Percentiles rank a stretch among this genome's conserved stretches.
phyloP scores from a whole-genome alignment of 2,329 filamentous ascomycete species.

The Hymenoscyphus fructigenus region DNA sequence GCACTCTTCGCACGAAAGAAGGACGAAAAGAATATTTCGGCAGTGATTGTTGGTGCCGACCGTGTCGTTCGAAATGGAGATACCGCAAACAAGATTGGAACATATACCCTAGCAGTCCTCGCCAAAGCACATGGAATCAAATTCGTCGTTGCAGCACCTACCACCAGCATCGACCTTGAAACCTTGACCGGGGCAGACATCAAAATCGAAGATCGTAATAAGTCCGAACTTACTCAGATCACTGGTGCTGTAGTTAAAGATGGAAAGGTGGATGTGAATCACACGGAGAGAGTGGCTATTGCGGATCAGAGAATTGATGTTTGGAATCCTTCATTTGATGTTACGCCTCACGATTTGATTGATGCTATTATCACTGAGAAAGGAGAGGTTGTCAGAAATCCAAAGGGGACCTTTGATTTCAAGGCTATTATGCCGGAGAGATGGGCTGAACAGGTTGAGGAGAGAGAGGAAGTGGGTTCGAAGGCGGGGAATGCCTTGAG shows the following conservation, averaged over 20 bases:
- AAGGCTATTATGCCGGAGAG: constrained; percentile 55
- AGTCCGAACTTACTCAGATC: constrained; percentile 80
- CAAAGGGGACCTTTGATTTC: constrained; percentile 68
- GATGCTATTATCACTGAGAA: constrained; percentile 94
- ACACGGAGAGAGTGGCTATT: constrained; percentile 72
- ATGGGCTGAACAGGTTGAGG: constrained; percentile 41
- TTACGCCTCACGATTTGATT: constrained; percentile 84
- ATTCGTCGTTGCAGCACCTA: constrained; percentile 91
- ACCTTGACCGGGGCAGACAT: constrained; percentile 79
- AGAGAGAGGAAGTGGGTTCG: neutral
- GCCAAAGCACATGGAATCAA: constrained; percentile 86
- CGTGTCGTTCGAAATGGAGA: constrained; percentile 95
- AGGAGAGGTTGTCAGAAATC: constrained; percentile 77
- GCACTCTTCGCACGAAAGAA: constrained; percentile 70
- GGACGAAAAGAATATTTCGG: constrained; percentile 67
- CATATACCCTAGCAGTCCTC: constrained; percentile 88
- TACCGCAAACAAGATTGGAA: constrained; percentile 98
- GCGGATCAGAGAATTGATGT: constrained; percentile 76
- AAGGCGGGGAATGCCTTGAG: constrained; percentile 8
- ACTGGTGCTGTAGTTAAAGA: constrained; percentile 72
- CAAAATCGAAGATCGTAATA: constrained; percentile 83
- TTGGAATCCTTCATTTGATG: constrained; percentile 97
- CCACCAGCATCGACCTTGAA: constrained; percentile 86
- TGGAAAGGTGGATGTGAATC: constrained; percentile 60
- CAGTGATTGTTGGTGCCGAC: constrained; percentile 92